Base-by-base conservation (phyloP, 768 basidiomycete species). In the Mycena chlorophos region DNA sequence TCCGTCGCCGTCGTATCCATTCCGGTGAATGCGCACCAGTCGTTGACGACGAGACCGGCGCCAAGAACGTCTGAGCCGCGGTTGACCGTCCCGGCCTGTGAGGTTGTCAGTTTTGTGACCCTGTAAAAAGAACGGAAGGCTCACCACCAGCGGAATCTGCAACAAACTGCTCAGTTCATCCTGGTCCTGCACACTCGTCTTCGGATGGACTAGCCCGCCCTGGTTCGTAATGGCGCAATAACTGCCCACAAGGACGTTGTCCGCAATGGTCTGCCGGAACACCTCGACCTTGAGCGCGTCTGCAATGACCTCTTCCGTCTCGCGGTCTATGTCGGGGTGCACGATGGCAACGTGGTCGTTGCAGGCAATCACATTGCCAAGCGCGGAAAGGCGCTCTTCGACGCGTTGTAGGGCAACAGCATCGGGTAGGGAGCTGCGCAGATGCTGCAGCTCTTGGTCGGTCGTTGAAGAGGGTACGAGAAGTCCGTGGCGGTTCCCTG, bases 1-100 rank as follows among this genome's bases (percentile, higher is more conserved):
- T 99, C 97, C 51, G 96, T 98, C 37, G 97, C 97, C n/a, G 97
- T 99, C 57, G 97, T 98, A 68, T 99, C 97, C 26, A 97, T 80
- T 30, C 97, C 97, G n/a, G 94, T 94, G 74, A 98, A 98, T 10
- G 97, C 97, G 75, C 91, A 93, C 97, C 97, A 98, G 70, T 98
- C 97, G 66, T 99, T 99, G 54, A 98, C 97, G 53, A 99, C 94
- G 29, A 98, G 80, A 27, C 97, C 97, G 8, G 96, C 97, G 27
- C 97, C 97, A 61, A 99, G 87, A 31, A 98, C 94, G 66, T 98
- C 97, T 45, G 94, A 97, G 65, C 97, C 97, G 68, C 97, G 88
- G 73, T 98, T 99, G 57, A 99, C 94, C 3, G 97, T 98, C 22
- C 97, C 97, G 49, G 97, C 94, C 94, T 96, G 59, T n/a, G n/a